phyloP scores from a whole-genome alignment of 2,329 filamentous ascomycete species.

The Coniochaeta prunicola region DNA sequence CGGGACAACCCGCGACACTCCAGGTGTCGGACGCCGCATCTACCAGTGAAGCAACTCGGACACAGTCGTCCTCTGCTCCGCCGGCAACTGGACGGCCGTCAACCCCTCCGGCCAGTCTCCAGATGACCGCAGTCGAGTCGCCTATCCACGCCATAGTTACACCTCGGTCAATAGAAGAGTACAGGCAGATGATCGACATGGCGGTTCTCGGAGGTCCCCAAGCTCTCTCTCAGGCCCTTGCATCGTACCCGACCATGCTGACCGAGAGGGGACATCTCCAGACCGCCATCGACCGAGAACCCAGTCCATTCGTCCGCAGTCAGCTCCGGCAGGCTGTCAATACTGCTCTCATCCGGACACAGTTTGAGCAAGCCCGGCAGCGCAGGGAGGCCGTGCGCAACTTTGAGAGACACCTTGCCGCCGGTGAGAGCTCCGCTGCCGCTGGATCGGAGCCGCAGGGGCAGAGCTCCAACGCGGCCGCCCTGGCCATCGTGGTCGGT shows the following conservation, averaged over 20 bases:
- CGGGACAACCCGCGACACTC: background rate
- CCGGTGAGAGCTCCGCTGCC: background rate
- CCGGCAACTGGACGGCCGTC: constrained; percentile 5
- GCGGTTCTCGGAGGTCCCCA: constrained; percentile 42
- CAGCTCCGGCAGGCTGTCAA: constrained; percentile 44
- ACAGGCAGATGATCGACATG: constrained; percentile 45
- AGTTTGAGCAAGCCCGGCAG: constrained; percentile 32
- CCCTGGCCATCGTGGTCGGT: background rate
- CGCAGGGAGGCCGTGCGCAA: constrained; percentile 17
- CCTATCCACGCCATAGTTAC: constrained; percentile 23
- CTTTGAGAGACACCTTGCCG: constrained; percentile 7
- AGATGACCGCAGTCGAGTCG: constrained; percentile 21
- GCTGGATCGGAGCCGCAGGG: background rate
- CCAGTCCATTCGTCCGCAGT: constrained; percentile 37
- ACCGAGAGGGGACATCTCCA: constrained; percentile 41
- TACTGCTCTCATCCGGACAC: constrained; percentile 35
- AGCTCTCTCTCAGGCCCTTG: constrained; percentile 37
- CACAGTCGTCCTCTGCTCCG: constrained; percentile 8
- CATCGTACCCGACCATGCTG: constrained; percentile 40
- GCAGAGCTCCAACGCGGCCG: background rate
- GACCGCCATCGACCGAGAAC: constrained; percentile 42
- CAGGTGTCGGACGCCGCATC: background rate
- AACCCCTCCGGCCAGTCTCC: constrained; percentile 8
- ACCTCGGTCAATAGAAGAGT: constrained; percentile 30
- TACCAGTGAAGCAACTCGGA: constrained; percentile 3